phyloP scores from a whole-genome alignment of 345 rosid species.

The Camelina hispida region DNA sequence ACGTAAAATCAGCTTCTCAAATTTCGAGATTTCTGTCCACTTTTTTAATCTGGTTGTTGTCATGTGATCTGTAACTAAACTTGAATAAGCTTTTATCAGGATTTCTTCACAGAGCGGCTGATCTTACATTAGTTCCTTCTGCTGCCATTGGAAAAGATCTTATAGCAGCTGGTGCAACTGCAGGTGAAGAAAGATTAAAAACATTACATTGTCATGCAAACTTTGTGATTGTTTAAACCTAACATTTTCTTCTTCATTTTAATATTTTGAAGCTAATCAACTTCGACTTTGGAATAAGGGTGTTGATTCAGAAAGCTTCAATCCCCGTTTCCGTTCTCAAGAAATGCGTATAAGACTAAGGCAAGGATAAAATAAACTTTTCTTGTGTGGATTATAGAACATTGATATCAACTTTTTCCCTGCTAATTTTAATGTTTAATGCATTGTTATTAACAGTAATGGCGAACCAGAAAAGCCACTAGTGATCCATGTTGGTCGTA shows the following conservation, averaged over 20 bases:
- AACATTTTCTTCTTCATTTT: slow-evolving; percentile 13
- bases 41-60: slow-evolving; percentile 4
- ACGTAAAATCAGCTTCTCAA: slow-evolving; percentile 42
- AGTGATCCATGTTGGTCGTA: slow-evolving; percentile 90
- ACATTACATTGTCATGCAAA: not conserved
- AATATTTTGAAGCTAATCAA: slow-evolving; percentile 68
- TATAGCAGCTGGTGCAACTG: slow-evolving; percentile 75
- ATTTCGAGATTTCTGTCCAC: not conserved
- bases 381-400: not conserved
- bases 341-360: slow-evolving; percentile 90
- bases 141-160: slow-evolving; percentile 93
- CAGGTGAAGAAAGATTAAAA: slow-evolving; percentile 61
- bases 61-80: slow-evolving; percentile 16
- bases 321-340: slow-evolving; percentile 73
- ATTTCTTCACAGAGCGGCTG: slow-evolving; percentile 98
- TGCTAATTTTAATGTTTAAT: slow-evolving; percentile 7
- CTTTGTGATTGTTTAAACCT: slow-evolving; percentile 30
- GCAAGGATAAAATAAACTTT: slow-evolving; percentile 41
- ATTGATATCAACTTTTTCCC: not conserved
- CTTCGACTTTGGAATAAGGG: slow-evolving; percentile 99
- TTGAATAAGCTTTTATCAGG: slow-evolving; percentile 49
- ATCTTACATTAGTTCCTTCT: slow-evolving; percentile 95
- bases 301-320: slow-evolving; percentile 92
- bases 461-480: slow-evolving; percentile 94
- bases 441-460: slow-evolving; percentile 53